Conservation (phyloP, 2,329 filamentous ascomycete species). For the Pseudocercospora eumusae region DNA sequence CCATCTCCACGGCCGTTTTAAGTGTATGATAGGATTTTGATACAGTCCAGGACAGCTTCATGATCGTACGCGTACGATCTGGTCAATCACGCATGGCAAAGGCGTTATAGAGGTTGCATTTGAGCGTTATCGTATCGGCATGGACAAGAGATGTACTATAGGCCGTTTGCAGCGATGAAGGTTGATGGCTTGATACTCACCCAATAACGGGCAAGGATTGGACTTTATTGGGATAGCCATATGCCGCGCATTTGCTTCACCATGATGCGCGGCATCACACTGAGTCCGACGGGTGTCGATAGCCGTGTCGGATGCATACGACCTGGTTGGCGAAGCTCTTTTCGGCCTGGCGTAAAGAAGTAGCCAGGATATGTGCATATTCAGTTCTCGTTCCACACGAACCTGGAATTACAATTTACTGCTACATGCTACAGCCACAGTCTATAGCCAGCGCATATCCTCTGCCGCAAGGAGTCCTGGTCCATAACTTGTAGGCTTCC, state of each 20-base stretch:
- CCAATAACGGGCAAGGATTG: background rate
- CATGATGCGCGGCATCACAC: background rate
- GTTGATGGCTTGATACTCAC: background rate
- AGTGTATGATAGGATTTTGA: background rate
- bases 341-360: no score
- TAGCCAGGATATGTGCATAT: no score
- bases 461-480: background rate
- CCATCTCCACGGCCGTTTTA: constrained; percentile 1
- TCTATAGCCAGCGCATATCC: background rate
- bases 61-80: background rate
- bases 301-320: background rate
- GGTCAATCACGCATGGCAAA: background rate
- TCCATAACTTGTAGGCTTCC: background rate
- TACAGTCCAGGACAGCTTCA: background rate
- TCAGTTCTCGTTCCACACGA: background rate
- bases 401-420: background rate
- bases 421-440: background rate
- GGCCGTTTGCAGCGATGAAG: background rate
- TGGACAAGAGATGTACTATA: background rate
- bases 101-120: background rate
- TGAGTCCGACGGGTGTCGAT: background rate
- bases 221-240: background rate
- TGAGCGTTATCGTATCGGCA: background rate
- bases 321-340: background rate
- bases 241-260: background rate